These are phyloP conservation scores for Exophiala sp. DNA, from an alignment of 2,329 filamentous ascomycete species.

Conservation along the genomic window DNA sequence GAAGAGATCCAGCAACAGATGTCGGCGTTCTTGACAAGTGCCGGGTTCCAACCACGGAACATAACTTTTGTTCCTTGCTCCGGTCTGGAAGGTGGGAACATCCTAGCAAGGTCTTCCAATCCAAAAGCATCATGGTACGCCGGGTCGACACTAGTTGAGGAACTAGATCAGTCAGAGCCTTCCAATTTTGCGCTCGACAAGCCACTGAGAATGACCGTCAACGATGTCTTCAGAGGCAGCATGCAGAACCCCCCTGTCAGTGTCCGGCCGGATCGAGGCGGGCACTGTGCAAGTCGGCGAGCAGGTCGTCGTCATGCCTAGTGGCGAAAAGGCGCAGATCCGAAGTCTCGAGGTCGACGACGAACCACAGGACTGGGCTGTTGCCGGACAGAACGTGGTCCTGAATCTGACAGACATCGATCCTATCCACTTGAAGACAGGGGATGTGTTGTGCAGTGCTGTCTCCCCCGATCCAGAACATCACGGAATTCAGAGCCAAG, in stretches of 20 bases:
- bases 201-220: constrained; percentile 78
- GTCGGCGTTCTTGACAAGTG: constrained; percentile 70
- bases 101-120: constrained; percentile 48
- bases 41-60: constrained; percentile 75
- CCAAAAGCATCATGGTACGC: constrained; percentile 67
- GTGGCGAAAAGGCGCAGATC: constrained; percentile 71
- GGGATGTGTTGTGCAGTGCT: constrained; percentile 77
- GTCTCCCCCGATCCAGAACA: constrained; percentile 61
- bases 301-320: constrained; percentile 69
- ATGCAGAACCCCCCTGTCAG: constrained; percentile 73
- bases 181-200: constrained; percentile 62
- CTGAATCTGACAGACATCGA: constrained; percentile 84
- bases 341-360: constrained; percentile 75
- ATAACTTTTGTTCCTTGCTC: constrained; percentile 85
- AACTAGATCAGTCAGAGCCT: constrained; percentile 76
- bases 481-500: constrained; percentile 72
- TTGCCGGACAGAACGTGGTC: constrained; percentile 81
- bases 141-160: constrained; percentile 71
- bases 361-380: constrained; percentile 70
- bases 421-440: constrained; percentile 69
- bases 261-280: constrained; percentile 78
- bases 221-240: constrained; percentile 76
- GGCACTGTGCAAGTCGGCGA: constrained; percentile 83
- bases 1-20: constrained; percentile 80
- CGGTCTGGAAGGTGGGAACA: constrained; percentile 81